These are phyloP conservation scores for Scenedesmus sp. DNA, from an alignment of 163 green algal genomes.

Conservation along the genomic window DNA sequence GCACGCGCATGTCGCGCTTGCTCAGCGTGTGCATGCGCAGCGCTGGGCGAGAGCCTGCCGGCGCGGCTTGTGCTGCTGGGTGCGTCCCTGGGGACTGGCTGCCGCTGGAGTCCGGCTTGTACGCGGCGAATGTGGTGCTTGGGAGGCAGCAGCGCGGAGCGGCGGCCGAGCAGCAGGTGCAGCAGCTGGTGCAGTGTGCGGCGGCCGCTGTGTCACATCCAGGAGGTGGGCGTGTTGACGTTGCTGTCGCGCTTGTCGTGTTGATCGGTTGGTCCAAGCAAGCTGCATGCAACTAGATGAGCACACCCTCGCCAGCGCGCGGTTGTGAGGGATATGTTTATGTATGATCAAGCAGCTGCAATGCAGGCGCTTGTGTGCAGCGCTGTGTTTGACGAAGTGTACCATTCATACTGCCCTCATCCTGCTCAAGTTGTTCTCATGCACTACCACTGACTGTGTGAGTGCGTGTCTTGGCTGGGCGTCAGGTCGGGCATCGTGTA, in stretches of 20 bases:
- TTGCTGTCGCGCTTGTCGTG: no score
- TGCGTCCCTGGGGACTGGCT: constrained; percentile 45
- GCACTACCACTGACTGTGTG: no score
- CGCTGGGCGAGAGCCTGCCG: neutral
- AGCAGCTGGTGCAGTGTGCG: constrained; percentile 42
- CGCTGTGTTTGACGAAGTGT: no score
- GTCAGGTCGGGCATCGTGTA: no score
- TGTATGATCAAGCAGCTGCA: neutral
- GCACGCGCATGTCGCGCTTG: neutral
- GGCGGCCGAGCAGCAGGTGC: constrained; percentile 12
- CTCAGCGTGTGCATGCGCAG: neutral
- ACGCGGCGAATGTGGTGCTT: constrained; percentile 71
- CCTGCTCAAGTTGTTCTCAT: no score
- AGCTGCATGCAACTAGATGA: no score
- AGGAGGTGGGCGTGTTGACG: constrained; percentile 9
- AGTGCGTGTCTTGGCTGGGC: no score
- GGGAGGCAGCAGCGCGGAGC: neutral
- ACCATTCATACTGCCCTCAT: no score
- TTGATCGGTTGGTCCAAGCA: no score
- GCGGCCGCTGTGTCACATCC: constrained; percentile 31
- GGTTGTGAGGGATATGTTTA: no score
- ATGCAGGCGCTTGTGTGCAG: neutral
- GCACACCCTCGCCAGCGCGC: no score
- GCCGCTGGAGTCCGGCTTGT: constrained; percentile 65
- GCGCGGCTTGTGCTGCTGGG: neutral